Base-by-base conservation (phyloP, 768 basidiomycete genomes). In the Coprinopsis sp. region DNA sequence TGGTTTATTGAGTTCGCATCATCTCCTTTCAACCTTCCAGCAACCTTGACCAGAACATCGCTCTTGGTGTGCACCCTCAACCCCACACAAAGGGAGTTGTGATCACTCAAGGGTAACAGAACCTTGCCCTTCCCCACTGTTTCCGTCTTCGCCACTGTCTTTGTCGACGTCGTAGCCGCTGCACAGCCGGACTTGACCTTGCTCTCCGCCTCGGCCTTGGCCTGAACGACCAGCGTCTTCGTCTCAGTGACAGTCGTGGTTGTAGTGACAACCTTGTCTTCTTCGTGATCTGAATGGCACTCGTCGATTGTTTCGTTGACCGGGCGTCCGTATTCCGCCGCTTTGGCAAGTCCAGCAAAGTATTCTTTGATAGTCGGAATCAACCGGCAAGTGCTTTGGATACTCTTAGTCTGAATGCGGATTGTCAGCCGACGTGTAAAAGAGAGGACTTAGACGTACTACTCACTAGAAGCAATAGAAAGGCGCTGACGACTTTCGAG, bases 381-480 rank as follows among this genome's bases (percentile, higher is more conserved):
- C 56, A 3, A 61, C 62, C 0, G 70, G 69, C 2, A 73, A 52
- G 49, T 63, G 62, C 6, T 55, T 58, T 21, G 57, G 33, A 37
- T 33, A 19, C 19, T 44, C 38, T 44, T n/a, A n/a, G n/a, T n/a
- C n/a, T n/a, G n/a, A 24, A 29, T 24, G 34, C 16, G n/a, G 10
- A 16, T 39, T 22, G 12, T 41, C 21, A 33, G 28, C 19, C 1
- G 40, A 38, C n/a, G 21, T 28, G 30, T 18, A 10, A 47, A 28
- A n/a, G 38, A 30, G 31, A 2, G 10, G 12, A 18, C 18, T 22
- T 23, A n/a, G n/a, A n/a, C n/a, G n/a, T n/a, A 37, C n/a, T 7
- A 59, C 72, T 48, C 54, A 76, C 76, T 77, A 3, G 66, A 59
- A 13, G 69, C 74, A 50, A 76, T 65, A 5, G 74, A 69, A 37